Conservation (phyloP, 441 rosid species). For the Erodium texanum region DNA sequence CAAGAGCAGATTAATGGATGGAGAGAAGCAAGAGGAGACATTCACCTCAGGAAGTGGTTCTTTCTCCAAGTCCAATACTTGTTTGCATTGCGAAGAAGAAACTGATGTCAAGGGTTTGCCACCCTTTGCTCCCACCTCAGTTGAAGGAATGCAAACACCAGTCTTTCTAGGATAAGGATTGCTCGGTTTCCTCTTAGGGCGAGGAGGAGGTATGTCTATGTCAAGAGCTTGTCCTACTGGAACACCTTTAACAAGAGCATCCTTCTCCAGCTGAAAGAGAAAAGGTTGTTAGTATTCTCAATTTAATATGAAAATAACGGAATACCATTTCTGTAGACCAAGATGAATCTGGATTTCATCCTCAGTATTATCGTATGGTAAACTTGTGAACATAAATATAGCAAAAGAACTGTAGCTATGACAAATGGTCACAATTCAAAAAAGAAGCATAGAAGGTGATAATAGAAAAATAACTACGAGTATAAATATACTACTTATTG, state of each 20-base stretch:
- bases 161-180: conserved; percentile 93
- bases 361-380: too few relatives aligned
- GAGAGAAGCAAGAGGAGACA: conserved; percentile 9
- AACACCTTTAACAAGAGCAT: conserved; percentile 77
- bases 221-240: conserved; percentile 66
- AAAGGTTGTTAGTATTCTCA: conserved; percentile 12
- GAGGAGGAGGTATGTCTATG: conserved; percentile 94
- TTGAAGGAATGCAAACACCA: conserved; percentile 32
- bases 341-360: not conserved
- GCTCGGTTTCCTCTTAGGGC: conserved; percentile 89
- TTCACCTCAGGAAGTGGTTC: conserved; percentile 55
- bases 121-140: conserved; percentile 46
- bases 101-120: conserved; percentile 35
- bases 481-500: too few relatives aligned
- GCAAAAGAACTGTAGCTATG: too few relatives aligned
- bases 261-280: conserved; percentile 81
- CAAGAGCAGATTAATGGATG: conserved; percentile 9
- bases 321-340: not conserved
- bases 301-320: conserved; percentile 12
- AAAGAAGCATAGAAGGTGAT: too few relatives aligned
- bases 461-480: too few relatives aligned
- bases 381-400: too few relatives aligned
- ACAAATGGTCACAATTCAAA: too few relatives aligned
- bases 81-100: conserved; percentile 40
- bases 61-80: conserved; percentile 56